A percentile compares a stretch with the other conserved stretches of the same genome.
phyloP scores from a whole-genome alignment of 2,329 filamentous ascomycete genomes.

The Apiospora phragmitis region DNA sequence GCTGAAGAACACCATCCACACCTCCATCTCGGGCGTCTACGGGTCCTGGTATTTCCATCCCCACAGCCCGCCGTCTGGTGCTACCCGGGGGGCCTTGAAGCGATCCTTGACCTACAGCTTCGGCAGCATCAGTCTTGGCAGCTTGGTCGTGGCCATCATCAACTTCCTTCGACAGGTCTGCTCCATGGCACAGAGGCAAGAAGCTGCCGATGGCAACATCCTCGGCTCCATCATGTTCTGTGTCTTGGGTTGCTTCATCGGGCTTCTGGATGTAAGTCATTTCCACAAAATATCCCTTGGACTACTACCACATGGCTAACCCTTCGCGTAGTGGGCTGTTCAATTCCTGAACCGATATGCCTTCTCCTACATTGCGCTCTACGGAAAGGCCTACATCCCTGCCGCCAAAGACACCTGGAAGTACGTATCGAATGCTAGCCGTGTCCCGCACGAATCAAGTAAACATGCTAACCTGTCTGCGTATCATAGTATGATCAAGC shows the following conservation, averaged over 20 bases:
- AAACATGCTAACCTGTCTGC: constrained; percentile 8
- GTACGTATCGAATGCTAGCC: constrained; percentile 33
- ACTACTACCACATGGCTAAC: background rate
- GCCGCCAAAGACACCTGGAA: constrained; percentile 88
- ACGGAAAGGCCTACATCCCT: constrained; percentile 83
- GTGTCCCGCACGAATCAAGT: background rate
- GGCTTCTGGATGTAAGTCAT: constrained; percentile 52
- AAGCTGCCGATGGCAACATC: constrained; percentile 68
- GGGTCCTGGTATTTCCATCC: constrained; percentile 90
- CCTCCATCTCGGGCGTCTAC: constrained; percentile 83
- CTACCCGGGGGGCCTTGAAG: constrained; percentile 80
- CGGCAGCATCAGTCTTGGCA: constrained; percentile 85
- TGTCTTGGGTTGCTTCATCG: constrained; percentile 73
- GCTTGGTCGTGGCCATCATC: constrained; percentile 82
- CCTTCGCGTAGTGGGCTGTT: constrained; percentile 68
- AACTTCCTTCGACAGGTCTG: constrained; percentile 81
- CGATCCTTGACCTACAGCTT: constrained; percentile 89
- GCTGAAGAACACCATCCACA: constrained; percentile 91
- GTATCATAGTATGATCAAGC: constrained; percentile 77
- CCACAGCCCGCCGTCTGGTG: constrained; percentile 69
- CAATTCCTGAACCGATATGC: constrained; percentile 91
- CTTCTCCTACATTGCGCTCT: constrained; percentile 89
- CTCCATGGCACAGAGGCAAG: constrained; percentile 71
- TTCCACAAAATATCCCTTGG: background rate
- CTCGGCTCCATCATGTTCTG: constrained; percentile 66